These are phyloP conservation scores for Thalassiosira oceanica DNA, from an alignment of 352 stramenopile species.

Conservation along the genomic window DNA sequence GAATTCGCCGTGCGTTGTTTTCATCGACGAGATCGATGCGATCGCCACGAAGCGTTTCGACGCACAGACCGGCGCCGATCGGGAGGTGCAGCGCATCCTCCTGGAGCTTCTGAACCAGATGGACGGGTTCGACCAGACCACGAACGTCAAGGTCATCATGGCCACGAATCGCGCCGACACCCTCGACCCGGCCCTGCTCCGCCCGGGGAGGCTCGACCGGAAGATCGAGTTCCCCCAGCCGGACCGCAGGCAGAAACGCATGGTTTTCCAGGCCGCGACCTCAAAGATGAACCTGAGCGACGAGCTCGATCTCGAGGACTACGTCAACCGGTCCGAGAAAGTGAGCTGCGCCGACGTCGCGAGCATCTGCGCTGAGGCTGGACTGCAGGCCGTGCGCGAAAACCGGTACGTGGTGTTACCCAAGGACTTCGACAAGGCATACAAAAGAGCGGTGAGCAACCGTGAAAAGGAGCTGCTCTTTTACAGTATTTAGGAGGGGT, in stretches of 20 bases:
- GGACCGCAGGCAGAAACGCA: constrained; percentile 98
- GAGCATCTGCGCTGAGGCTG: constrained; percentile 98
- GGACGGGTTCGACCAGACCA: constrained; percentile 99
- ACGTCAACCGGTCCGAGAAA: constrained; percentile 99
- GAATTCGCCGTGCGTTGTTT: constrained; percentile 98
- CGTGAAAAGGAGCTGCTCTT: constrained; percentile 98
- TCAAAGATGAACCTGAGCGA: constrained; percentile 99
- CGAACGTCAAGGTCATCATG: constrained; percentile 99
- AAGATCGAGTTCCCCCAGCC: constrained; percentile 99
- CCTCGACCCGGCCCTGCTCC: constrained; percentile 96
- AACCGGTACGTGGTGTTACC: constrained; percentile 99
- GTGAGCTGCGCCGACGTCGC: constrained; percentile 97
- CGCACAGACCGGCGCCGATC: constrained; percentile 95
- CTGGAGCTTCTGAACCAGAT: constrained; percentile 99
- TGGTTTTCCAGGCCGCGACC: constrained; percentile 99
- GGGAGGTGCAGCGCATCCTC: constrained; percentile 97
- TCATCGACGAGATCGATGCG: constrained; percentile 99
- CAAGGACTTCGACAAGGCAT: constrained; percentile 99
- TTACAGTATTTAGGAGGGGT: constrained; percentile 84
- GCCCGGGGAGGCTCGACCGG: constrained; percentile 95
- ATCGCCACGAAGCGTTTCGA: constrained; percentile 99
- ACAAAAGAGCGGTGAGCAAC: constrained; percentile 99
- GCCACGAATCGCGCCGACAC: constrained; percentile 99
- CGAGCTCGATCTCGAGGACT: constrained; percentile 99
- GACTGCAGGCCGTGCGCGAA: constrained; percentile 97